Conservation (phyloP, 2,329 filamentous ascomycete genomes). For the Fusarium sp. region DNA sequence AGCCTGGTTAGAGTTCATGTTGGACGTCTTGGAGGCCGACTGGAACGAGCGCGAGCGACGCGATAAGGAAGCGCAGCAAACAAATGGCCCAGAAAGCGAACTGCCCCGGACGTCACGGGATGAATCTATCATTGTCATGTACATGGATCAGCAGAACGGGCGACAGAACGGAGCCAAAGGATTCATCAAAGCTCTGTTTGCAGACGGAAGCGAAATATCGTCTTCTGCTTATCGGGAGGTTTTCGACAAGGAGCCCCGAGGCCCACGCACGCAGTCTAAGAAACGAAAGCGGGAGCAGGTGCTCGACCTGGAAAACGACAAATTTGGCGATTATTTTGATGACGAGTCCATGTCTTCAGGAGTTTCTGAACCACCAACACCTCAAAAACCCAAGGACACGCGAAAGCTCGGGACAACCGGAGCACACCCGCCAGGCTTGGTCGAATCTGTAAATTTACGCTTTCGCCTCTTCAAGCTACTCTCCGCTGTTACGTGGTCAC, state of each 20-base stretch:
- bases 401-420: constrained; percentile 44
- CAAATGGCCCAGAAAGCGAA: constrained; percentile 40
- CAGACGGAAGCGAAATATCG: constrained; percentile 71
- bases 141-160: constrained; percentile 65
- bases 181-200: constrained; percentile 77
- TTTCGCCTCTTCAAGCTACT: constrained; percentile 74
- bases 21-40: constrained; percentile 83
- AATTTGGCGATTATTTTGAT: constrained; percentile 73
- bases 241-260: constrained; percentile 73
- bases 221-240: constrained; percentile 74
- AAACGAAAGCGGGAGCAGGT: constrained; percentile 65
- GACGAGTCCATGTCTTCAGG: constrained; percentile 67
- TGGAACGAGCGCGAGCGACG: constrained; percentile 70
- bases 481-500: constrained; percentile 62
- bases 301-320: constrained; percentile 71
- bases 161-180: constrained; percentile 64
- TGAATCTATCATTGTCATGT: constrained; percentile 73
- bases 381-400: constrained; percentile 55
- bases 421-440: constrained; percentile 49
- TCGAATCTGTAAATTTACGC: constrained; percentile 73
- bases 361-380: constrained; percentile 62
- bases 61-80: constrained; percentile 57
- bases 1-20: constrained; percentile 83
- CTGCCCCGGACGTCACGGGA: constrained; percentile 55
- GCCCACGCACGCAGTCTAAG: constrained; percentile 57